Base-by-base conservation (phyloP, 331 rosid species). In the Telfairia occidentalis region DNA sequence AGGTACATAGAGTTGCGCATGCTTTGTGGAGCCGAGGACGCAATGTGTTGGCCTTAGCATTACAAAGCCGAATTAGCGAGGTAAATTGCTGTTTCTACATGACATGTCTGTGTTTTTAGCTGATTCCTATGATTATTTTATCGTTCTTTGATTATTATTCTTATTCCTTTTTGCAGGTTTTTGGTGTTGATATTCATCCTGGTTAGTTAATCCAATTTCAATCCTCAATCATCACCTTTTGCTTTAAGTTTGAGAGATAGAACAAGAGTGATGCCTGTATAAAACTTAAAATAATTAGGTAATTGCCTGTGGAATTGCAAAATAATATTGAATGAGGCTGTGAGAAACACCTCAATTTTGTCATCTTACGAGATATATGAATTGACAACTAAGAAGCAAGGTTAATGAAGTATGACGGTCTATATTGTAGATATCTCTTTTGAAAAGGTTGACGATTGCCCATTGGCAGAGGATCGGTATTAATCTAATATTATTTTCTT, bases 1-100 rank as follows among this genome's bases (percentile, higher is more conserved):
- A 91, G 88, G 96, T 84, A 13, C 29, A 91, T 79, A 90, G 95
- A 80, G 87, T 94, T 43, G 94, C 96, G 43, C 98, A 93, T 85
- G 77, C 85, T 9, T 73, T 94, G 76, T 89, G 97, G 98, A 77
- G 43, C 70, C 90, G 82, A 77, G 98, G 96, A 52, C 91, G 97
- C 77, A 85, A 73, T 84, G 81, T 94, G 52, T 82, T 94, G 85
- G 97, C 97, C 45, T 78, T 84, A 76, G 96, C 97, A 64, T 80
- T 94, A 72, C 98, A 94, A 84, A 94, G 97, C 73, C 96, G 95
- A 42, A 84, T 85, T 19, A 94, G 89, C 28, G 98, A 94, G 97
- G 98, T 93, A 75, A 58, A 73, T 77, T 74, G 50, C 71, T 82
- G 74, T 48, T 83, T 66, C 26, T 28, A 34, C 65, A 34, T 64